A percentile compares a stretch with the other conserved stretches of the same genome.
Conservation (phyloP, 306 rosid genomes). For the Fagus sylvatica region DNA sequence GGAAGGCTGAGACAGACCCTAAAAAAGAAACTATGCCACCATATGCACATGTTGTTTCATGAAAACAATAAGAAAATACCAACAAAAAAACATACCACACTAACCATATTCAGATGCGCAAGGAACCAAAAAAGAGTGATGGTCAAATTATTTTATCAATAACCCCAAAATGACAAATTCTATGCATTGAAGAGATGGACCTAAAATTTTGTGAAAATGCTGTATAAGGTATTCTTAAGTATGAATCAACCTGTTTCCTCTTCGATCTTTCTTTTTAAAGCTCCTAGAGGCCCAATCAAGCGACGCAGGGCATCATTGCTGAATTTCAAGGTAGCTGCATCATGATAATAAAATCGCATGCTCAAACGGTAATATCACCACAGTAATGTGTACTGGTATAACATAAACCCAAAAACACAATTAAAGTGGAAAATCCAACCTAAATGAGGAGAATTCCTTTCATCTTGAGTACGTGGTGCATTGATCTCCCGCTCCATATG, state of each 20-base stretch:
- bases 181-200: conserved; percentile 7
- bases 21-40: background rate
- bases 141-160: background rate
- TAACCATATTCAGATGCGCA: background rate
- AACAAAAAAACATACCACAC: background rate
- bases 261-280: conserved; percentile 73
- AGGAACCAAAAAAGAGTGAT: conserved; percentile 8
- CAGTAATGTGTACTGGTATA: conserved; percentile 15
- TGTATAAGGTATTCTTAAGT: conserved; percentile 5
- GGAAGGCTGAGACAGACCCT: background rate
- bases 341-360: conserved; percentile 31
- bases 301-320: conserved; percentile 76
- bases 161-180: background rate
- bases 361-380: conserved; percentile 7
- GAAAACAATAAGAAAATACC: background rate
- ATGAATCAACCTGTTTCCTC: conserved; percentile 73
- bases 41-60: background rate
- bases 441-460: conserved; percentile 65
- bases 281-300: conserved; percentile 93
- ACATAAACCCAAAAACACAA: conserved; percentile 9
- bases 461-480: conserved; percentile 55
- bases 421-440: conserved; percentile 43
- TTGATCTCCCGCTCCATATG: conserved; percentile 82
- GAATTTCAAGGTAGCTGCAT: conserved; percentile 82
- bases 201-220: conserved; percentile 10